Percentiles rank a stretch among this genome's conserved stretches.
Conservation (phyloP, 148 eudicot species). For the Nepenthes mirabilis region DNA sequence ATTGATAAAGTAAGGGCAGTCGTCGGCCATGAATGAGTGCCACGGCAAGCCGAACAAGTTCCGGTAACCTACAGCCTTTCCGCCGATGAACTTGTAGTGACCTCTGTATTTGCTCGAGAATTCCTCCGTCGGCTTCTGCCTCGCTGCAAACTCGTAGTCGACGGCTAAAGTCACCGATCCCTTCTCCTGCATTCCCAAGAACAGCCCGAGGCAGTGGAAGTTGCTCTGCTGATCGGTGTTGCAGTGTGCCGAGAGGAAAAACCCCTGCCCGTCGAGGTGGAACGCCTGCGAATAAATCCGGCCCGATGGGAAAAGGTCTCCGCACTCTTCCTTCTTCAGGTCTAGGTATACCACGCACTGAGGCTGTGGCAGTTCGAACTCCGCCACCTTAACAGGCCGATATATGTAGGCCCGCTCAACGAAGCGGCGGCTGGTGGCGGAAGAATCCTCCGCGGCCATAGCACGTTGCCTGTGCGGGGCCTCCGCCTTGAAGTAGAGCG, state of each 20-base stretch:
- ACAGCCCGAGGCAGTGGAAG: slow-evolving; percentile 73
- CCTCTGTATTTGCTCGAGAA: slow-evolving; percentile 78
- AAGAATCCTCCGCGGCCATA: slow-evolving; percentile 51
- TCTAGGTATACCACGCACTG: slow-evolving; percentile 88
- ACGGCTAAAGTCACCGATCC: slow-evolving; percentile 79
- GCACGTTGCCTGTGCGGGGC: slow-evolving; percentile 75
- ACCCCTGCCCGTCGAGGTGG: slow-evolving; percentile 92
- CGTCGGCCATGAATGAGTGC: slow-evolving; percentile 82
- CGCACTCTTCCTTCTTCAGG: slow-evolving; percentile 66
- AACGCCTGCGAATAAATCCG: slow-evolving; percentile 89
- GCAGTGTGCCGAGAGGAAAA: slow-evolving; percentile 86
- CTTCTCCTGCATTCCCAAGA: slow-evolving; percentile 91
- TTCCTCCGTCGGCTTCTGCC: slow-evolving; percentile 72
- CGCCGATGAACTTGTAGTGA: slow-evolving; percentile 78
- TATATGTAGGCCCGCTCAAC: slow-evolving; percentile 78
- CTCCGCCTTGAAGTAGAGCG: slow-evolving; percentile 83
- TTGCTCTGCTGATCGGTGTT: slow-evolving; percentile 90
- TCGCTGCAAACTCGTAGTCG: slow-evolving; percentile 79
- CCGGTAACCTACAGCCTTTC: slow-evolving; percentile 84
- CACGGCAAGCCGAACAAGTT: slow-evolving; percentile 77
- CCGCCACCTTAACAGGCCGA: slow-evolving; percentile 74
- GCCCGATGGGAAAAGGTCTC: slow-evolving; percentile 61
- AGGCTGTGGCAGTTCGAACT: slow-evolving; percentile 70
- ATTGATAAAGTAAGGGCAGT: slow-evolving; percentile 77
- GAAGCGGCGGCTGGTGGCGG: slow-evolving; percentile 39